Percentiles rank a stretch among this genome's conserved stretches.
phyloP scores from a whole-genome alignment of 345 rosid species.

The Mangifera indica region DNA sequence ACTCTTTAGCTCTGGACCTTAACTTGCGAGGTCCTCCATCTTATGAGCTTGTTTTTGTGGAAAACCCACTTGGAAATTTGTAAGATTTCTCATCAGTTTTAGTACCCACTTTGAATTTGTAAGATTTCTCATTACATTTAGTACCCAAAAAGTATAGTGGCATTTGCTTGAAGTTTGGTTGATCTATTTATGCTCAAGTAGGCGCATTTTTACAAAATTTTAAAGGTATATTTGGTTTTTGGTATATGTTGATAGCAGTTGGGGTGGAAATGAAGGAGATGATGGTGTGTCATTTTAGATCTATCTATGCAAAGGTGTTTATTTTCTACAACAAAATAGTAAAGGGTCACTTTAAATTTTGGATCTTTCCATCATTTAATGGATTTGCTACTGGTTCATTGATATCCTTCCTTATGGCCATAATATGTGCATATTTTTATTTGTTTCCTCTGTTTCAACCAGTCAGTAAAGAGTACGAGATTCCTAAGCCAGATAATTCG shows the following conservation, averaged over 20 bases:
- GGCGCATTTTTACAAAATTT: neutral
- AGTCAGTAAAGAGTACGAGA: slow-evolving; percentile 17
- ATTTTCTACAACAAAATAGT: slow-evolving; percentile 31
- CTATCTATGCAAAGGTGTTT: slow-evolving; percentile 25
- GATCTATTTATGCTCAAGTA: slow-evolving; percentile 12
- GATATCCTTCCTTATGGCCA: slow-evolving; percentile 42
- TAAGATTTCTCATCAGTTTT: slow-evolving; percentile 12
- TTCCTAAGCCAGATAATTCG: slow-evolving; percentile 29
- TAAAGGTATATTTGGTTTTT: neutral
- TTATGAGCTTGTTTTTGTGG: neutral
- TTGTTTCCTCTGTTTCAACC: slow-evolving; percentile 46
- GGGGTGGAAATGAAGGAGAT: slow-evolving; percentile 9
- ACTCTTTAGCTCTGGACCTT: slow-evolving; percentile 4
- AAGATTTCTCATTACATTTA: slow-evolving; percentile 9
- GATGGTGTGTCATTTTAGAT: slow-evolving; percentile 31
- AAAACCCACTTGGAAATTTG: slow-evolving; percentile 11
- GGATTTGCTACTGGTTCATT: slow-evolving; percentile 39
- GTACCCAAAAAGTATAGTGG: neutral
- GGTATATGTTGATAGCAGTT: neutral
- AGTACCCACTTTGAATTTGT: neutral
- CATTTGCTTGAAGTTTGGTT: slow-evolving; percentile 12
- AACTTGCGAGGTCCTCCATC: slow-evolving; percentile 3
- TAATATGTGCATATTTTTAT: slow-evolving; percentile 38
- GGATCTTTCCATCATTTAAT: slow-evolving; percentile 39
- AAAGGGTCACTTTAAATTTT: slow-evolving; percentile 32